Percentiles rank a stretch among this genome's conserved stretches.
These are phyloP conservation scores for Cryptococcus jaspeensis DNA, from an alignment of 1,284 basidiomycete species.

Conservation along the genomic window DNA sequence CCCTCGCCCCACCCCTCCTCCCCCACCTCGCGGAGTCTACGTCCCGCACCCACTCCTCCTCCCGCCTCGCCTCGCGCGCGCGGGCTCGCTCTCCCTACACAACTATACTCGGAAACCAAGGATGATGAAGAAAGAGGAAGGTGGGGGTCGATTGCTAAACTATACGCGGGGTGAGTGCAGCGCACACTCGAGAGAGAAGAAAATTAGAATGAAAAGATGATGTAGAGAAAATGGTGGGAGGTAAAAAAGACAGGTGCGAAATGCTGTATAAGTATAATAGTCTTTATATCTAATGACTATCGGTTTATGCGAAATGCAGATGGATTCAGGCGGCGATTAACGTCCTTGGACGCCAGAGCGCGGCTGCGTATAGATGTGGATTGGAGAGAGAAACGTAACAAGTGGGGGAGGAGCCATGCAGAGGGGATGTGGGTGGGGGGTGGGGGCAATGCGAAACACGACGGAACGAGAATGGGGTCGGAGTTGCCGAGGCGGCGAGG, in stretches of 20 bases:
- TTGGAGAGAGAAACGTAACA: neutral
- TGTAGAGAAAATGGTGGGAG: neutral
- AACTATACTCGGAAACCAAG: too few species aligned
- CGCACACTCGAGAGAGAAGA: neutral
- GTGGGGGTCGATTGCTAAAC: neutral
- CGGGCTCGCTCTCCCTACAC: too few species aligned
- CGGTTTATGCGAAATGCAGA: constrained; percentile 6
- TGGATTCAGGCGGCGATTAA: constrained; percentile 31
- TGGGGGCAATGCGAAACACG: neutral
- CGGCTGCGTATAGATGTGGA: constrained; percentile 28
- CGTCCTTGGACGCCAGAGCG: constrained; percentile 51
- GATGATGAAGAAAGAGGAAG: neutral
- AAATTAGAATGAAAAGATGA: neutral
- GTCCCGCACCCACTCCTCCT: too few species aligned
- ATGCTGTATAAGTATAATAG: constrained; percentile 2
- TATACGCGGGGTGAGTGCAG: neutral
- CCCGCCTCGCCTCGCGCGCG: too few species aligned
- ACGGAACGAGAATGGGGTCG: constrained; percentile 1
- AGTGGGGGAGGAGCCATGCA: constrained; percentile 9
- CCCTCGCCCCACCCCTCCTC: too few species aligned
- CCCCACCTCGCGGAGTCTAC: too few species aligned
- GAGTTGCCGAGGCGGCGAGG: too few species aligned
- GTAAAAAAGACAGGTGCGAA: neutral
- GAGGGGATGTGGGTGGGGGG: neutral
- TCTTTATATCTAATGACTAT: neutral